Conservation (phyloP, 139 green algal species). For the Volvox reticuliferus region DNA sequence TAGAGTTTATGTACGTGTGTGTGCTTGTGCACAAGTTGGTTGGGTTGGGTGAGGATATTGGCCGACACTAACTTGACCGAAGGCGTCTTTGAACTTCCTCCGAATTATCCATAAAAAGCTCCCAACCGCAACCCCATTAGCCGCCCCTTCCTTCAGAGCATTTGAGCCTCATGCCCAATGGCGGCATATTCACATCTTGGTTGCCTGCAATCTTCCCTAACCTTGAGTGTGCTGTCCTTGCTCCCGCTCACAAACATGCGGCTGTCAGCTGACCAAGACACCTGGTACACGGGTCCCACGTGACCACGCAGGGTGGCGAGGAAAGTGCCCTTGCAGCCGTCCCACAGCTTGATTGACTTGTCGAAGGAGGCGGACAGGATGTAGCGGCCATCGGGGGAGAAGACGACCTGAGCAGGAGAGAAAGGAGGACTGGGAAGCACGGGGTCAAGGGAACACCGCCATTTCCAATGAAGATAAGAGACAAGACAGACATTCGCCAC, state of each 20-base stretch:
- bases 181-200: too few species aligned
- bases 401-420: conserved; percentile 82
- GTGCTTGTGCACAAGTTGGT: too few species aligned
- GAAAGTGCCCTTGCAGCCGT: conserved; percentile 92
- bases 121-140: too few species aligned
- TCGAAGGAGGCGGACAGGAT: conserved; percentile 96
- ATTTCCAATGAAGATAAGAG: neutral
- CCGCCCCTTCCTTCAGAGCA: too few species aligned
- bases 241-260: conserved; percentile 91
- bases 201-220: conserved; percentile 40
- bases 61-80: too few species aligned
- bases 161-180: too few species aligned
- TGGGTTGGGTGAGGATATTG: too few species aligned
- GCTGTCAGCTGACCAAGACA: conserved; percentile 94
- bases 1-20: too few species aligned
- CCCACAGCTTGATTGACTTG: conserved; percentile 98
- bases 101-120: too few species aligned
- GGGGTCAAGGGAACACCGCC: neutral
- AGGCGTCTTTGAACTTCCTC: too few species aligned
- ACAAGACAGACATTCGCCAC: too few species aligned
- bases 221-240: conserved; percentile 98
- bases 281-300: conserved; percentile 97
- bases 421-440: neutral
- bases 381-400: conserved; percentile 96
- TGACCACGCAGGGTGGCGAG: conserved; percentile 92